These are phyloP conservation scores for Seiridium unicorne DNA, from an alignment of 2,329 filamentous ascomycete species.

Conservation along the genomic window DNA sequence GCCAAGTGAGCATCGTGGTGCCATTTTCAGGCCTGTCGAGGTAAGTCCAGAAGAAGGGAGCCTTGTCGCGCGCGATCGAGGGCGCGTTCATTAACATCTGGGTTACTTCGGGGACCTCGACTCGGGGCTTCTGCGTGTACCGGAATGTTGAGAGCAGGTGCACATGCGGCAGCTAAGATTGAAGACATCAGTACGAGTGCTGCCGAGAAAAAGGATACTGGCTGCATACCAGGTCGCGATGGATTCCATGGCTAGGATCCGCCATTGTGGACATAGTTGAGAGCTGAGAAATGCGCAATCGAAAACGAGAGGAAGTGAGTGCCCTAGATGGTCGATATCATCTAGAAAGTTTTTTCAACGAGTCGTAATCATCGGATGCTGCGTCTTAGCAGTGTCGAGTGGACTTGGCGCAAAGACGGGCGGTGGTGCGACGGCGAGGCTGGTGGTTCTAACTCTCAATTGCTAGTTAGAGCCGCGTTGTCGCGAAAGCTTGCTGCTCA, in stretches of 20 bases:
- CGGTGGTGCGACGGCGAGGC: conserved; percentile 6
- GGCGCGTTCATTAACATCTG: conserved; percentile 82
- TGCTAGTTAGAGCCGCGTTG: neutral
- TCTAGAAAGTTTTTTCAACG: neutral
- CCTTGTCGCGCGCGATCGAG: conserved; percentile 78
- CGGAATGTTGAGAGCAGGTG: conserved; percentile 83
- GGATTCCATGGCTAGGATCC: conserved; percentile 47
- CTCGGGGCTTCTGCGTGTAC: conserved; percentile 70
- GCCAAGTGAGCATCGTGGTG: conserved; percentile 83
- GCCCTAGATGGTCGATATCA: neutral
- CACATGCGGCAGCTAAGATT: conserved; percentile 73
- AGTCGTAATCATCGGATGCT: neutral
- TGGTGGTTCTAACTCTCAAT: conserved; percentile 6
- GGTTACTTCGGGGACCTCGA: conserved; percentile 75
- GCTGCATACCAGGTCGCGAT: conserved; percentile 36
- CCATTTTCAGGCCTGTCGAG: conserved; percentile 80
- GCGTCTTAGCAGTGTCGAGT: neutral
- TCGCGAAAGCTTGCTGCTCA: neutral
- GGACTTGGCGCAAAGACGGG: neutral
- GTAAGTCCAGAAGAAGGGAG: conserved; percentile 92
- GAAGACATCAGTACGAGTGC: neutral
- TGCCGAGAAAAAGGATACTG: neutral
- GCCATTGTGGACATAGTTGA: conserved; percentile 30
- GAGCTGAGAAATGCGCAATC: conserved; percentile 5
- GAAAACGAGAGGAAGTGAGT: neutral